phyloP scores from a whole-genome alignment of 2,329 filamentous ascomycete species.

The Periconia digitata region DNA sequence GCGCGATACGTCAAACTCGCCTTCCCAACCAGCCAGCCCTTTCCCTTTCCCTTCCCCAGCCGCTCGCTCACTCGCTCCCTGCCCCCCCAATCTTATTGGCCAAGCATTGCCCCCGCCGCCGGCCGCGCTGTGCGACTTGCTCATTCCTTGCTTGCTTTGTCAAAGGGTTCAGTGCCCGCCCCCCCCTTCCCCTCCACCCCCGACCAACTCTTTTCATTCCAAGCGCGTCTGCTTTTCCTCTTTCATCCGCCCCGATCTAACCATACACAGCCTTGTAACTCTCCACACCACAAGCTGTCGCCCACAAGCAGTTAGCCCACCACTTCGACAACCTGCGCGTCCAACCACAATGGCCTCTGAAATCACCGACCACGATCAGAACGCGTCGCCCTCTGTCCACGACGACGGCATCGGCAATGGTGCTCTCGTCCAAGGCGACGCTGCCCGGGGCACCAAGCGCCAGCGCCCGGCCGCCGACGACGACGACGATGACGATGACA shows the following conservation, averaged over 20 bases:
- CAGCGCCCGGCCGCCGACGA: conserved; percentile 81
- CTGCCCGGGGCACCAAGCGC: conserved; percentile 86
- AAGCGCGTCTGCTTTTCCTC: conserved; percentile 42
- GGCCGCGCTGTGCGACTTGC: conserved; percentile 29
- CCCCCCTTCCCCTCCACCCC: conserved; percentile 35
- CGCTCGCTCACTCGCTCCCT: conserved; percentile 23
- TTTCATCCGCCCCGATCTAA: conserved; percentile 38
- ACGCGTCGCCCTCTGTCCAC: conserved; percentile 53
- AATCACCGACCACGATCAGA: conserved; percentile 55
- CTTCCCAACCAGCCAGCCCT: background rate
- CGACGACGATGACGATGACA: conserved; percentile 96
- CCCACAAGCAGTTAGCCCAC: conserved; percentile 44
- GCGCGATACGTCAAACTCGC: too few species aligned
- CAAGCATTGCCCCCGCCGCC: conserved; percentile 12
- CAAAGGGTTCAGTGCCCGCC: conserved; percentile 33
- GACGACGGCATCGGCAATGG: conserved; percentile 61
- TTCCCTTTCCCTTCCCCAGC: conserved; percentile 15
- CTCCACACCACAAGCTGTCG: conserved; percentile 27
- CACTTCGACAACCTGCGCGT: conserved; percentile 33
- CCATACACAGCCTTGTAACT: conserved; percentile 31
- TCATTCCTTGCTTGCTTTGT: conserved; percentile 42
- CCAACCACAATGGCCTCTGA: conserved; percentile 46
- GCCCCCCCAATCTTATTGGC: conserved; percentile 16
- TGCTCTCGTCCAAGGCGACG: conserved; percentile 55
- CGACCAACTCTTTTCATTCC: conserved; percentile 39